These are phyloP conservation scores for Salvia sclarea DNA, from an alignment of 305 asterid genomes.

Conservation along the genomic window DNA sequence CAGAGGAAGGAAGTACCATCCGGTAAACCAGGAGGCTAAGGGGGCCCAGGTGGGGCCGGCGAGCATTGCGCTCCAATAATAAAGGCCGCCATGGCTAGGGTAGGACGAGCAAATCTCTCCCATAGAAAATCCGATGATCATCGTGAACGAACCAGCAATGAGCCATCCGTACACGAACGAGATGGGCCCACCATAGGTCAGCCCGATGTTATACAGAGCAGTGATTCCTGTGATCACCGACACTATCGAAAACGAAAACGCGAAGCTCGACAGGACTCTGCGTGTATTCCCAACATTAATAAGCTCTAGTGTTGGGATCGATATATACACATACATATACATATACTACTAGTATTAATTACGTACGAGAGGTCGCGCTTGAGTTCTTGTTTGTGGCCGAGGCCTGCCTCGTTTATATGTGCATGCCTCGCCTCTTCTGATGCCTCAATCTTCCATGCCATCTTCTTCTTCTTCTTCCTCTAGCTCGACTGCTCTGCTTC, in stretches of 20 bases:
- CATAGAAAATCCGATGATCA: slow-evolving; percentile 85
- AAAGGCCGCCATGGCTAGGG: slow-evolving; percentile 95
- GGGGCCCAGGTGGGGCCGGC: slow-evolving; percentile 95
- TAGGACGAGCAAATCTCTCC: slow-evolving; percentile 93
- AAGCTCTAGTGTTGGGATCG: background rate
- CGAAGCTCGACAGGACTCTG: slow-evolving; percentile 86
- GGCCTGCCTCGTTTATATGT: slow-evolving; percentile 73
- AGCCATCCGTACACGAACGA: slow-evolving; percentile 84
- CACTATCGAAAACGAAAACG: slow-evolving; percentile 77
- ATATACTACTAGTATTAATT: too few species aligned
- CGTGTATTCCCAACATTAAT: slow-evolving; percentile 15
- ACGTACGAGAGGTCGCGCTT: slow-evolving; percentile 99
- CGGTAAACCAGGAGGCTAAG: slow-evolving; percentile 94
- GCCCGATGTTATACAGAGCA: slow-evolving; percentile 76
- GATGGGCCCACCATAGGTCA: slow-evolving; percentile 83
- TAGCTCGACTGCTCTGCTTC: too few species aligned
- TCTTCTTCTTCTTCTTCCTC: too few species aligned
- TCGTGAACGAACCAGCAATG: slow-evolving; percentile 69
- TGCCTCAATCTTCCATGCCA: too few species aligned
- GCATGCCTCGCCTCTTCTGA: too few species aligned
- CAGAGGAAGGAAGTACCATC: too few species aligned
- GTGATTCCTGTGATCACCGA: slow-evolving; percentile 88
- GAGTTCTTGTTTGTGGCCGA: slow-evolving; percentile 97
- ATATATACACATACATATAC: too few species aligned
- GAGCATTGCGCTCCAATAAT: slow-evolving; percentile 95